phyloP scores from a whole-genome alignment of 164 flowering plant genomes.

The Euptelea pleiosperma region DNA sequence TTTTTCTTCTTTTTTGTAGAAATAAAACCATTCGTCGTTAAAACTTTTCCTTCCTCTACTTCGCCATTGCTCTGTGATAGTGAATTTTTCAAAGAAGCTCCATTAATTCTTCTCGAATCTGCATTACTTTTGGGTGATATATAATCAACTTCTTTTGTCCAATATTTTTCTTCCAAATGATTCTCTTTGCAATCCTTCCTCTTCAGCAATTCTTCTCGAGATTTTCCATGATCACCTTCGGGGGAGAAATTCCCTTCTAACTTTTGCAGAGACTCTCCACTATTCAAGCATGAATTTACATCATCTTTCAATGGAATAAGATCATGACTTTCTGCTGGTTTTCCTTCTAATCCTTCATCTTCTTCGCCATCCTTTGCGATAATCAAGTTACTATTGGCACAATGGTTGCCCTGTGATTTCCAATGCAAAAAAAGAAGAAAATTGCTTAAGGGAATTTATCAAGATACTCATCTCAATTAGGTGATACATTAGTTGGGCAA shows the following conservation, averaged over 20 bases:
- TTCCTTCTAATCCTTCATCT: slow-evolving; percentile 10
- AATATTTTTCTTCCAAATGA: neutral
- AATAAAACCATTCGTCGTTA: slow-evolving; percentile 36
- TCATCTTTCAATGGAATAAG: neutral
- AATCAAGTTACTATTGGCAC: neutral
- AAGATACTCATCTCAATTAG: too few species aligned
- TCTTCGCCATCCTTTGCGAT: slow-evolving; percentile 6
- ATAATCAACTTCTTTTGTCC: slow-evolving; percentile 6
- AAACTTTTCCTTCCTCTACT: slow-evolving; percentile 22
- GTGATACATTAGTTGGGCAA: too few species aligned
- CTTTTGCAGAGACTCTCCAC: slow-evolving; percentile 1
- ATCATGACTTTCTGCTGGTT: neutral
- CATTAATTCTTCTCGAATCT: neutral
- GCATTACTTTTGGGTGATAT: neutral
- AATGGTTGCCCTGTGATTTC: slow-evolving; percentile 19
- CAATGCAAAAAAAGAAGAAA: neutral
- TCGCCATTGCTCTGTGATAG: slow-evolving; percentile 10
- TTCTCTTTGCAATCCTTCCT: neutral
- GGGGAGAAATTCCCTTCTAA: neutral
- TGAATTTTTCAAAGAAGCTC: slow-evolving; percentile 10
- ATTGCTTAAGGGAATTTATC: neutral
- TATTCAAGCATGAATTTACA: slow-evolving; percentile 5
- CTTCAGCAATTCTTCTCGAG: slow-evolving; percentile 2
- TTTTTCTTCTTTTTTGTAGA: slow-evolving; percentile 34
- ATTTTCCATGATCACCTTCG: neutral